Conservation (phyloP, 2,329 filamentous ascomycete species). For the Xylariaceae sp. region DNA sequence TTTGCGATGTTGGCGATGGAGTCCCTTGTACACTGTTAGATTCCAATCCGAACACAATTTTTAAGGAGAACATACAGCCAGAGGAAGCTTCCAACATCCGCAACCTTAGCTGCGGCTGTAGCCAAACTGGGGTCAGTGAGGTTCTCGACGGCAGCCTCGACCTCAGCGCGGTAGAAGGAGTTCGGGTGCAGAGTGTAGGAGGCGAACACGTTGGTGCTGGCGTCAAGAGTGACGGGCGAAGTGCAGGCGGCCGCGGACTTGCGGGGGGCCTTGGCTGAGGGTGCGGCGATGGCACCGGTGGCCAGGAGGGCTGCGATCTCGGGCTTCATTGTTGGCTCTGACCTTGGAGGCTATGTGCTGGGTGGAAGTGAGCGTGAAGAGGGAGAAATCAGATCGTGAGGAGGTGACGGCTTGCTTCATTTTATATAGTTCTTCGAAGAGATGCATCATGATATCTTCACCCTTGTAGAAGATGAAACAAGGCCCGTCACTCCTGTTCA, state of each 20-base stretch:
- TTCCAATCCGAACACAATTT: neutral
- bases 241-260: slow-evolving; percentile 24
- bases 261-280: slow-evolving; percentile 22
- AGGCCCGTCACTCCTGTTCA: slow-evolving; percentile 28
- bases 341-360: slow-evolving; percentile 19
- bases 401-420: slow-evolving; percentile 16
- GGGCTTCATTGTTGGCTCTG: slow-evolving; percentile 30
- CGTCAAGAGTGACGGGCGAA: slow-evolving; percentile 30
- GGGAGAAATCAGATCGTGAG: slow-evolving; percentile 12
- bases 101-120: slow-evolving; percentile 47
- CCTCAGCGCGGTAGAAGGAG: slow-evolving; percentile 31
- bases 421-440: slow-evolving; percentile 21
- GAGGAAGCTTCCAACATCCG: slow-evolving; percentile 50
- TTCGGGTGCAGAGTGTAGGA: slow-evolving; percentile 32
- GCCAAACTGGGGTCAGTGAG: slow-evolving; percentile 46
- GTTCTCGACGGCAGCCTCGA: slow-evolving; percentile 25
- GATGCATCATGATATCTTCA: neutral
- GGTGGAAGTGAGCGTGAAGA: slow-evolving; percentile 25
- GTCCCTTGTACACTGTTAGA: slow-evolving; percentile 36
- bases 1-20: slow-evolving; percentile 47
- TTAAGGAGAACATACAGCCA: slow-evolving; percentile 39
- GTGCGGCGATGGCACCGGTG: slow-evolving; percentile 29
- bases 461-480: slow-evolving; percentile 29
- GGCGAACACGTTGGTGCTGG: slow-evolving; percentile 30
- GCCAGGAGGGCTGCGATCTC: slow-evolving; percentile 27